Evolutionary conservation across 2,329 filamentous ascomycete genomes (phyloP), one percentile per base, ranked within the genome.

Genomic region (Coniochaeta sp.): DNA sequence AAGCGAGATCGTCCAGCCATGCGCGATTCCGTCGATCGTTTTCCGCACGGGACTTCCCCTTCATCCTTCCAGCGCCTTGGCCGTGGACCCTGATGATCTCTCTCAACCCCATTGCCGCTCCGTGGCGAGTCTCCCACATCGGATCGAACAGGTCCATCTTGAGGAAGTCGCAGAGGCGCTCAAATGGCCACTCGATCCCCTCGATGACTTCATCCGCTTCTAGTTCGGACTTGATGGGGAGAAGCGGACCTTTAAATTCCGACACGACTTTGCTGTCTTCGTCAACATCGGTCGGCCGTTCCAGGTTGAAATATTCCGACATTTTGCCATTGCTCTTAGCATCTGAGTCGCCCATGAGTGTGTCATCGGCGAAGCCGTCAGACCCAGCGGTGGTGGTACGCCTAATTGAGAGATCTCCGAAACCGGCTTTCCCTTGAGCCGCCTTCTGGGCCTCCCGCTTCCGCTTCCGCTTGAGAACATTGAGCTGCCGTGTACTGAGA

Each of bases 1-100:
- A 97, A n/a, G 93, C 91, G 58, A 99, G 81, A 69, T 99, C 93
- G 69, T 98, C 90, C 22, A 99, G 83, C 92, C 92, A 99, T 70
- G 81, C 83, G 62, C 88, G 85, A 68, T 98, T 99, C 52, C 90
- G 79, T 1, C 75, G 71, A 68, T 96, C 85, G 69, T 99, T 99
- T 67, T 96, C 88, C 30, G 75, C 69, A 64, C 86, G 84, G 10
- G 82, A 81, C 71, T 89, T 93, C 62, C 86, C 88, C 62, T 82
- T 85, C 60, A 86, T 72, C 58, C 93, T 87, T 40, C 95, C 96
- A 60, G 95, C 93, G 60, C 93, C 95, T 58, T 80, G 85, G 50
- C 95, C 95, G 69, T 99, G 95, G n/a, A 92, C 89, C 63, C 93
- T 87, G 58, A 97, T 81, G 19, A 99, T 86, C 73, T 99, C 95